These are phyloP conservation scores for Hymenoscyphus fraxineus DNA, from an alignment of 2,329 filamentous ascomycete genomes.

Conservation along the genomic window DNA sequence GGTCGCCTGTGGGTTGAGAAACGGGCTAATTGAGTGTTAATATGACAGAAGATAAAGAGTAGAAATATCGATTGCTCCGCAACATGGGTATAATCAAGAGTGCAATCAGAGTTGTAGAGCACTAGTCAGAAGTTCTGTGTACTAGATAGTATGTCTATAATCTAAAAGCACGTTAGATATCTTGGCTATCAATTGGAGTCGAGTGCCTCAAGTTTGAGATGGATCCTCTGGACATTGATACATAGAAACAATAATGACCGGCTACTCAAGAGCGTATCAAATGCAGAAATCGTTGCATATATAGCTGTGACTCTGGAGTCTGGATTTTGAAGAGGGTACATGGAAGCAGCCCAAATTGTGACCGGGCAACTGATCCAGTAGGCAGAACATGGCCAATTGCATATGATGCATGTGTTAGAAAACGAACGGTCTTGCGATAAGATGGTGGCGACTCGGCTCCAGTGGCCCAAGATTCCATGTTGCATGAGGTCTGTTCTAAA, in stretches of 20 bases:
- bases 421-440: not conserved
- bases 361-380: not conserved
- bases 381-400: constrained; percentile 1
- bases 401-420: not conserved
- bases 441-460: not conserved
- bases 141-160: too few species aligned
- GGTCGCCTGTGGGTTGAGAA: not conserved
- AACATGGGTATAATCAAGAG: too few species aligned
- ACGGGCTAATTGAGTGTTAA: not conserved
- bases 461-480: not conserved
- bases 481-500: not conserved
- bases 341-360: not conserved
- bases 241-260: not conserved
- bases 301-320: not conserved
- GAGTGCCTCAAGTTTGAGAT: not conserved
- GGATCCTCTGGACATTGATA: constrained; percentile 1
- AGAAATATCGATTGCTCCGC: too few species aligned
- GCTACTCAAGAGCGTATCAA: not conserved
- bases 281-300: not conserved
- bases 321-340: not conserved
- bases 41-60: not conserved
- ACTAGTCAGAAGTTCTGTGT: too few species aligned
- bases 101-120: too few species aligned
- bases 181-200: not conserved
- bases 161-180: too few species aligned